phyloP scores from a whole-genome alignment of 2,329 filamentous ascomycete species.

The Colletotrichum brevisporum region DNA sequence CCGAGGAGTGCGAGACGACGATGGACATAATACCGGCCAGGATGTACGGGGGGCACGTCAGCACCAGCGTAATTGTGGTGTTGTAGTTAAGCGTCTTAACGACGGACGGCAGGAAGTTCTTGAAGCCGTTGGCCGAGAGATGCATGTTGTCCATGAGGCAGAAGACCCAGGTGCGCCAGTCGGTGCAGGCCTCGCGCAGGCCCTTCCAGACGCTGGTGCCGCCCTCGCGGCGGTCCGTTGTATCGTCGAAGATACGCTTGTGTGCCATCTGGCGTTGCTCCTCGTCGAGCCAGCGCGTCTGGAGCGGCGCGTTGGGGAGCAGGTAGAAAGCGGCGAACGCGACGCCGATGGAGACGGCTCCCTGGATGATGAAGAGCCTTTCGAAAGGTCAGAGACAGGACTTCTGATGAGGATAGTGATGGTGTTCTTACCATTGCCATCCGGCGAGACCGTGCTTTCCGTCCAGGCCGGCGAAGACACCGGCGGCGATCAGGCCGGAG shows the following conservation, averaged over 20 bases:
- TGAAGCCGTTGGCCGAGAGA: slow-evolving; percentile 62
- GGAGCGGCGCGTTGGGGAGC: slow-evolving; percentile 50
- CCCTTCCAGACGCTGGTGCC: slow-evolving; percentile 57
- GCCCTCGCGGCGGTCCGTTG: slow-evolving; percentile 52
- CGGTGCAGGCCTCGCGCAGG: slow-evolving; percentile 58
- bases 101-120: slow-evolving; percentile 51
- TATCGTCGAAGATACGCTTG: slow-evolving; percentile 47
- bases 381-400: neutral
- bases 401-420: neutral
- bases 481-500: slow-evolving; percentile 59
- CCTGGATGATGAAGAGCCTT: slow-evolving; percentile 59
- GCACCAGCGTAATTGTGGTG: slow-evolving; percentile 59
- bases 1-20: slow-evolving; percentile 56
- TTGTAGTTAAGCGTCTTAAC: slow-evolving; percentile 59
- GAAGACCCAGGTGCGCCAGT: slow-evolving; percentile 64
- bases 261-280: slow-evolving; percentile 58
- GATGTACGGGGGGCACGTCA: slow-evolving; percentile 62
- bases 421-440: slow-evolving; percentile 54
- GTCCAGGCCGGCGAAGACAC: slow-evolving; percentile 59
- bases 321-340: slow-evolving; percentile 52
- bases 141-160: slow-evolving; percentile 66
- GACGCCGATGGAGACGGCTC: slow-evolving; percentile 51
- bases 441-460: slow-evolving; percentile 53
- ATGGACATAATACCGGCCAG: slow-evolving; percentile 57
- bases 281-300: slow-evolving; percentile 54